Conservation (phyloP, 2,329 filamentous ascomycete genomes). For the Paracorniculantispora psalliotae region DNA sequence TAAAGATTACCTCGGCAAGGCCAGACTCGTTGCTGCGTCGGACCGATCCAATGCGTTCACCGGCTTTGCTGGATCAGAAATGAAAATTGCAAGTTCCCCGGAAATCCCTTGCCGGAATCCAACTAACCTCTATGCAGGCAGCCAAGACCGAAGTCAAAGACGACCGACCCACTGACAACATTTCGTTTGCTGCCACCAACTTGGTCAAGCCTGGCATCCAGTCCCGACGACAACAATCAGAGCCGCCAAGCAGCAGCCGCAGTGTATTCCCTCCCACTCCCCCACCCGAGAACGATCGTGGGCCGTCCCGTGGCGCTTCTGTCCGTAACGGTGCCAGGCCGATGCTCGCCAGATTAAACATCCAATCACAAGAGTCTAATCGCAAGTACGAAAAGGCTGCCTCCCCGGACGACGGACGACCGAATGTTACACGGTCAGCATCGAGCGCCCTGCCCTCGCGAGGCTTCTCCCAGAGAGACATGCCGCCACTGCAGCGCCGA, state of each 20-base stretch:
- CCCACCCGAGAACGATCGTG: constrained; percentile 79
- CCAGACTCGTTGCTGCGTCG: constrained; percentile 84
- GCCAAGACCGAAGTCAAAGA: constrained; percentile 58
- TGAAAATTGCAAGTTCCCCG: constrained; percentile 58
- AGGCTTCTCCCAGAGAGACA: constrained; percentile 38
- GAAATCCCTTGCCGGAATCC: not conserved
- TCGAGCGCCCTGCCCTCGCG: constrained; percentile 41
- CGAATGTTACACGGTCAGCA: constrained; percentile 38
- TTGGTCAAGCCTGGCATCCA: constrained; percentile 81
- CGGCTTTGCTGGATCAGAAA: constrained; percentile 73
- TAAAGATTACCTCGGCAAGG: constrained; percentile 96
- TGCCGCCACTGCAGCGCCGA: constrained; percentile 25
- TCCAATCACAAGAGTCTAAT: constrained; percentile 49
- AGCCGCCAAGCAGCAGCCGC: constrained; percentile 68
- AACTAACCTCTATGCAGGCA: constrained; percentile 31
- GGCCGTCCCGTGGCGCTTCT: constrained; percentile 52
- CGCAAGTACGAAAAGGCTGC: constrained; percentile 52
- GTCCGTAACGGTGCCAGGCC: constrained; percentile 58
- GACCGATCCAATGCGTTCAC: constrained; percentile 77
- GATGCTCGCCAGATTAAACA: constrained; percentile 58
- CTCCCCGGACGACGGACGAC: constrained; percentile 37
- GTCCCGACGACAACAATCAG: constrained; percentile 78
- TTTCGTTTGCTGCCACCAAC: constrained; percentile 90
- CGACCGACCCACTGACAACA: constrained; percentile 74
- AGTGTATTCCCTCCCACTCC: constrained; percentile 97